Base-by-base conservation (phyloP, 129 eudicot genomes). In the Arctium minus region DNA sequence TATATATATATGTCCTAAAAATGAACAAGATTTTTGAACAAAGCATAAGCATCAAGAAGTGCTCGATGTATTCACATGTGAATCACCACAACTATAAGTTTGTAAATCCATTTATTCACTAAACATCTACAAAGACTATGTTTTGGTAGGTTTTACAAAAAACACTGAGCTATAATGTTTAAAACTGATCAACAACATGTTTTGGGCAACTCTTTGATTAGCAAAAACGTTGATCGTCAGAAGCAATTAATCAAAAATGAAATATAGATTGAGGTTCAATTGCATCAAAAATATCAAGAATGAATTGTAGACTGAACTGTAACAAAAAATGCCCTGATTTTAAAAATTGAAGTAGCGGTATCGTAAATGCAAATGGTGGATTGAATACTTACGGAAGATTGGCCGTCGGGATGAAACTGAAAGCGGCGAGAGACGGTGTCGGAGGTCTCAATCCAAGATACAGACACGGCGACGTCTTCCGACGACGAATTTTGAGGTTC, bases 391-490 rank as follows among this genome's bases (percentile, higher is more conserved):
- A 92, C 98, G 15, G 94, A 86, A 31, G 92, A 87, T 50, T 83
- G 89, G 72, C 92, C 93, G 37, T 80, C 84, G 39, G 94, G 87
- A 73, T 87, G 84, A 64, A 90, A 94, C 76, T 82, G 88, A 40
- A 82, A 94, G 6, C 29, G 96, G 50, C 89, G 91, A 29, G 96
- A 89, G 70, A 91, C 82, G 11, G 92, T 86, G n/a, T 90, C 96
- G 70, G 94, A 92, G 67, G 89, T 94, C 74, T 92, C 97, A 60
- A 87, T 83, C 98, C 98, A 94, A 15, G 76, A 83, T 13, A 90
- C 87, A 1, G 93, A 91, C 31, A 30, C 53, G 40, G 75, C 81
- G 46, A 80, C 79, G 30, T 42, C 70, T 27, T 76, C 88, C 67
- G 86, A 53, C 71, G 37, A 77, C 46, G 70, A 72, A 42, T 68